A percentile compares a stretch with the other conserved stretches of the same genome.
phyloP scores from a whole-genome alignment of 1,284 basidiomycete genomes.

The Puccinia novopanici region DNA sequence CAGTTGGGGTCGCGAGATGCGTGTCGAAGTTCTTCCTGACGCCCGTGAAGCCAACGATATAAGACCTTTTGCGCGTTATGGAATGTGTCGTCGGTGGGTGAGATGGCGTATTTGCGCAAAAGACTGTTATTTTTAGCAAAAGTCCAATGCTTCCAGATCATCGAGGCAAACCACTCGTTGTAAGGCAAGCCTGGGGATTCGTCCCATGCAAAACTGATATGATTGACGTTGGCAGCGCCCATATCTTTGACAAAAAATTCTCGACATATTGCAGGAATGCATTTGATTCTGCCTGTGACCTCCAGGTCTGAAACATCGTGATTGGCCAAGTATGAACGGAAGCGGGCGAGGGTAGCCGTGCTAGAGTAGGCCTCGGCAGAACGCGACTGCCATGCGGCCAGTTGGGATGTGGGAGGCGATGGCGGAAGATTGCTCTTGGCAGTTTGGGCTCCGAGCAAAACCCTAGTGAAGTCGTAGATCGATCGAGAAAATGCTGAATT shows the following conservation, averaged over 20 bases:
- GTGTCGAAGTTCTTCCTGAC: background rate
- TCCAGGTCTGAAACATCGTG: background rate
- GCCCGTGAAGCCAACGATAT: conserved; percentile 14
- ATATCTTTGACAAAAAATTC: conserved; percentile 13
- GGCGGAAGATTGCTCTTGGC: conserved; percentile 11
- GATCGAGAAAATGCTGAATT: too few species aligned
- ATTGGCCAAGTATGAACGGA: background rate
- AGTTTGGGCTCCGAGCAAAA: background rate
- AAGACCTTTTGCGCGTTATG: conserved; percentile 2
- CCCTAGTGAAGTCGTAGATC: background rate
- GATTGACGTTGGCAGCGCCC: background rate
- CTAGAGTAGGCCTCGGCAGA: background rate
- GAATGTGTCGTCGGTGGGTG: conserved; percentile 6
- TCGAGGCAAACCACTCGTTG: background rate
- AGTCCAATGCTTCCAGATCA: conserved; percentile 19
- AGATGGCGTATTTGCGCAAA: conserved; percentile 14
- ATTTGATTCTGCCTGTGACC: conserved; percentile 11
- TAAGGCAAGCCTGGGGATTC: conserved; percentile 12
- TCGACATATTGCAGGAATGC: too few species aligned
- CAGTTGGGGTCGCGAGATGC: background rate
- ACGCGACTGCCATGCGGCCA: background rate
- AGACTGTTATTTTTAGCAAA: conserved; percentile 13
- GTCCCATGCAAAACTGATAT: conserved; percentile 22
- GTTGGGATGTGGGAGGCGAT: background rate
- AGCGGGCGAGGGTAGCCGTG: background rate